Conservation (phyloP, 345 rosid genomes). For the Euclidium syriacum region DNA sequence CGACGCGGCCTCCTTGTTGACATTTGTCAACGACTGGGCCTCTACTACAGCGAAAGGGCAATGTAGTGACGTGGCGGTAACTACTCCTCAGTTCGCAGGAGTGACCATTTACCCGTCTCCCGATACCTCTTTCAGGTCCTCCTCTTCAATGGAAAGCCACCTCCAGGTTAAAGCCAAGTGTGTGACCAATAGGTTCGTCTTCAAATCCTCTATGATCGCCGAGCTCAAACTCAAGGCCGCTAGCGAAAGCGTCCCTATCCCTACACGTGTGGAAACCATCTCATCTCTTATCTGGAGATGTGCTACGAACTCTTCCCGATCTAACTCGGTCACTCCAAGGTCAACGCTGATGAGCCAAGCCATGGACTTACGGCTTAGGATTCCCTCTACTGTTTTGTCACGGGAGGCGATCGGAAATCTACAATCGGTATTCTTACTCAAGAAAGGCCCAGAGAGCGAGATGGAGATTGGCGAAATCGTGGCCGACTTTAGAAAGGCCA, state of each 20-base stretch:
- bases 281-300: slow-evolving; percentile 26
- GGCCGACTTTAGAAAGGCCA: slow-evolving; percentile 10
- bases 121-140: not conserved
- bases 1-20: slow-evolving; percentile 33
- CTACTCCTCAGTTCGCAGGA: not conserved
- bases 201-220: slow-evolving; percentile 8
- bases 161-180: not conserved
- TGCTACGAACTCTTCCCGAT: not conserved
- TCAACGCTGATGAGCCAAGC: slow-evolving; percentile 4
- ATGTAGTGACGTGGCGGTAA: not conserved
- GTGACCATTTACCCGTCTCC: slow-evolving; percentile 15
- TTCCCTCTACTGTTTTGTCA: slow-evolving; percentile 8
- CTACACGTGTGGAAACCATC: slow-evolving; percentile 31
- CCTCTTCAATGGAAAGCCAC: not conserved
- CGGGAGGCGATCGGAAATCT: slow-evolving; percentile 22
- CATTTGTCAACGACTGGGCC: slow-evolving; percentile 15
- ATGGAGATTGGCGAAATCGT: slow-evolving; percentile 9
- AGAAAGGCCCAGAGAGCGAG: not conserved
- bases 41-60: not conserved
- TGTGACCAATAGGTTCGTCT: not conserved
- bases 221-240: slow-evolving; percentile 13
- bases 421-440: not conserved
- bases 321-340: not conserved
- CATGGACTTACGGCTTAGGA: slow-evolving; percentile 30
- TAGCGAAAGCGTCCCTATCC: not conserved